phyloP scores from a whole-genome alignment of 306 rosid species.

The Sesbania bispinosa region DNA sequence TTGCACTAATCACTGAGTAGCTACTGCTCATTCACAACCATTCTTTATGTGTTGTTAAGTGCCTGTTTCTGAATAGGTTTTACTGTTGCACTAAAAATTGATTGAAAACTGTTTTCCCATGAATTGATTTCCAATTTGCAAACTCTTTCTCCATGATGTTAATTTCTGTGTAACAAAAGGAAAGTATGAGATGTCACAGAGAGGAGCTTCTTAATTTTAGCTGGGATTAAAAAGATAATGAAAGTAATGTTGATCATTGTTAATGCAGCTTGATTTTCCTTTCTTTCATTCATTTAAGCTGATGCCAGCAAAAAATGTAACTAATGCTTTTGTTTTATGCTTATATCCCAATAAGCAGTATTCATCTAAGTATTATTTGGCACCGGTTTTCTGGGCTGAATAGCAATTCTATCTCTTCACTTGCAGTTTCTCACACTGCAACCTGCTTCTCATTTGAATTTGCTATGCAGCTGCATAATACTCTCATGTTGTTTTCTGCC shows the following conservation, averaged over 20 bases:
- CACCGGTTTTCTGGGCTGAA: neutral
- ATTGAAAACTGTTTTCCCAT: neutral
- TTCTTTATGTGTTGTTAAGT: neutral
- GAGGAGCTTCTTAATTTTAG: neutral
- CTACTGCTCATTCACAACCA: conserved; percentile 4
- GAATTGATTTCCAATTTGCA: neutral
- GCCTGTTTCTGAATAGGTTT: conserved; percentile 1
- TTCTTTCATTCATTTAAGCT: neutral
- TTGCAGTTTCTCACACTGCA: neutral
- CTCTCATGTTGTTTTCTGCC: neutral
- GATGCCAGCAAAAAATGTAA: neutral
- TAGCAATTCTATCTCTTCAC: conserved; percentile 6
- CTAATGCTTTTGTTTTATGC: neutral
- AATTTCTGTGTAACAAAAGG: neutral
- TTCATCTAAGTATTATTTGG: neutral
- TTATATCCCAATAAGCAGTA: neutral
- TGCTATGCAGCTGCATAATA: neutral
- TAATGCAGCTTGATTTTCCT: neutral
- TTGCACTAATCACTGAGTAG: neutral
- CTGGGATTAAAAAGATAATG: neutral
- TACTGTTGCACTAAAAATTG: neutral
- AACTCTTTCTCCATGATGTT: neutral
- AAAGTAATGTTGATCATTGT: neutral
- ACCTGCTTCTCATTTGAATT: neutral
- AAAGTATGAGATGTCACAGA: neutral